Conservation (phyloP, 176 grass and related monocot genomes). For the Avena insularis region DNA sequence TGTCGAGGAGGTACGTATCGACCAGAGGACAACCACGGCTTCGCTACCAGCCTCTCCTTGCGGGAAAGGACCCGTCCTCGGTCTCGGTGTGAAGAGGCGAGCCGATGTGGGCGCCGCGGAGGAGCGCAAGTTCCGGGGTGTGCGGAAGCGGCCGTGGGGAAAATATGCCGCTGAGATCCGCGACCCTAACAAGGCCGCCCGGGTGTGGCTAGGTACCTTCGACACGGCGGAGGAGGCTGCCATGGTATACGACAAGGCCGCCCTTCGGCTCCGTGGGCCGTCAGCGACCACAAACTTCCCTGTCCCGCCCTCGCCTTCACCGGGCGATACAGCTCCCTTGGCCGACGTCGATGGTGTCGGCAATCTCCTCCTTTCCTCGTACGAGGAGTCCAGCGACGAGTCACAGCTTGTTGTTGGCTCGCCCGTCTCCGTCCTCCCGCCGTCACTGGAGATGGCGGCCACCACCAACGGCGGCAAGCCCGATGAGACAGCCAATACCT, state of each 20-base stretch:
- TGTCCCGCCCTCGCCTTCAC: background rate
- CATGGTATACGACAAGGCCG: conserved; percentile 63
- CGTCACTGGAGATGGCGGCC: background rate
- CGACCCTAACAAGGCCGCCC: conserved; percentile 43
- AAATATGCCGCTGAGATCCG: conserved; percentile 72
- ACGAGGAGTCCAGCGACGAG: conserved; percentile 79
- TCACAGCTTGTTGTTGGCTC: conserved; percentile 56
- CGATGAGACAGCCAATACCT: background rate
- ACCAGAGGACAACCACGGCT: background rate
- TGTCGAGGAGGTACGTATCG: conserved; percentile 48
- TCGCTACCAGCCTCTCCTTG: background rate
- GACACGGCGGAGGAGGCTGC: conserved; percentile 88
- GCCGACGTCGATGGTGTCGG: background rate
- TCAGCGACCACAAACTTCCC: conserved; percentile 80
- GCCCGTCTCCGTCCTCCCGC: conserved; percentile 75
- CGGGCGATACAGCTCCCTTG: background rate
- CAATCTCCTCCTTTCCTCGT: background rate
- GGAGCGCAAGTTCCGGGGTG: conserved; percentile 48
- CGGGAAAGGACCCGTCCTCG: background rate
- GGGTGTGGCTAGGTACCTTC: conserved; percentile 88
- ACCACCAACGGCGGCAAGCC: background rate
- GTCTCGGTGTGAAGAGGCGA: conserved; percentile 21
- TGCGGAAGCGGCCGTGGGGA: conserved; percentile 54
- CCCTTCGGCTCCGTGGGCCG: conserved; percentile 67
- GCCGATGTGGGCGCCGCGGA: background rate